Evolutionary conservation across 176 grass and related monocot genomes (phyloP).

Genomic region (Oryza glaberrima): DNA sequence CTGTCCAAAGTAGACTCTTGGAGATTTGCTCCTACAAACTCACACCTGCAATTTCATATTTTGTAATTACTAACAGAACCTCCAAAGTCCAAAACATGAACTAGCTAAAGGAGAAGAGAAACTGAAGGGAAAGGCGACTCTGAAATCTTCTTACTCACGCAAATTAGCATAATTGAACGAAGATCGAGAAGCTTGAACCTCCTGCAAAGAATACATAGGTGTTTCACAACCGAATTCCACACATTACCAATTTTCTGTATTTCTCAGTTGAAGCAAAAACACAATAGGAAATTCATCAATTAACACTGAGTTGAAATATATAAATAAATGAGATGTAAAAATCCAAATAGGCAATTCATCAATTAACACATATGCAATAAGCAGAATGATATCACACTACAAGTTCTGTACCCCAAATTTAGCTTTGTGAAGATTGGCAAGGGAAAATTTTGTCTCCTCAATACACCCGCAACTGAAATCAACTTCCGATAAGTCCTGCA

Average conservation of each 20-base stretch:
- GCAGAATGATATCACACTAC: background rate
- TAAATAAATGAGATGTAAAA: background rate
- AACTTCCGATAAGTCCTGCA: constrained; percentile 56
- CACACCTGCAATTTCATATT: constrained; percentile 48
- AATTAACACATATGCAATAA: background rate
- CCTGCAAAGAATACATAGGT: constrained; percentile 45
- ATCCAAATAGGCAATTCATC: too few species aligned
- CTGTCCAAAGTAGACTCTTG: constrained; percentile 48
- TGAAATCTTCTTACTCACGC: constrained; percentile 63
- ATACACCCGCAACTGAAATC: constrained; percentile 60
- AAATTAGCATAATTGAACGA: constrained; percentile 59
- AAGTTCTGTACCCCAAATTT: constrained; percentile 56
- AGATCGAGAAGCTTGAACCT: constrained; percentile 54
- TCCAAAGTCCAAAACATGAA: background rate
- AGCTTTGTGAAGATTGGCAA: constrained; percentile 57
- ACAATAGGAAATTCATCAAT: background rate
- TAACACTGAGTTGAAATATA: background rate
- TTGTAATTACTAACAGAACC: background rate
- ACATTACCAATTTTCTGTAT: background rate
- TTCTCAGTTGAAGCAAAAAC: background rate
- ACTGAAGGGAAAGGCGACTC: background rate
- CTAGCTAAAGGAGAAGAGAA: background rate
- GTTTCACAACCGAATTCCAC: background rate
- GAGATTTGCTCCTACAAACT: constrained; percentile 60
- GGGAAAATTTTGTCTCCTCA: constrained; percentile 52